Evolutionary conservation across 140 eudicot species (phyloP).

Genomic region (Anethum foeniculum): DNA sequence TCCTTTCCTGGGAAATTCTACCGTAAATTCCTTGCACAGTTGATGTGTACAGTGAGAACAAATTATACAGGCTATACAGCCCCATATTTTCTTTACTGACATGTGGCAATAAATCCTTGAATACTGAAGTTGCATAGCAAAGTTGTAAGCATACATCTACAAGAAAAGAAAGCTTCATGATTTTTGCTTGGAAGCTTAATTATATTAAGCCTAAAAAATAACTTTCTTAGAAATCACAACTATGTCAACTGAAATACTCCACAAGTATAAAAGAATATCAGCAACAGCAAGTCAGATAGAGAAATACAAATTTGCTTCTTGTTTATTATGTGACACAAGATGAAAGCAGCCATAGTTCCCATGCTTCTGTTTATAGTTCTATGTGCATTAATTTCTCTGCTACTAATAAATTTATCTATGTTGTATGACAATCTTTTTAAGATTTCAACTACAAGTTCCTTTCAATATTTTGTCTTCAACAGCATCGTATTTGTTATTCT

Average conservation of each 20-base stretch:
- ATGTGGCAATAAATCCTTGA: neutral
- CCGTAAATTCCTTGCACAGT: neutral
- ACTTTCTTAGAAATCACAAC: neutral
- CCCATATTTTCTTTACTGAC: neutral
- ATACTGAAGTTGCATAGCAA: conserved; percentile 2
- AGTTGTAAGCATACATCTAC: neutral
- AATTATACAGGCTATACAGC: neutral
- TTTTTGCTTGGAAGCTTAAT: conserved; percentile 4
- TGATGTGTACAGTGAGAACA: neutral
- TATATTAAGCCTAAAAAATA: no score
- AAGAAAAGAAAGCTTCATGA: neutral
- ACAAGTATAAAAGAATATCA: neutral
- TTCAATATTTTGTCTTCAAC: conserved; percentile 12
- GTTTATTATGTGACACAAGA: neutral
- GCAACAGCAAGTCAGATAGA: neutral
- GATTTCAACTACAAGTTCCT: neutral
- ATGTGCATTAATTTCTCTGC: neutral
- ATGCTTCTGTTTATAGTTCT: conserved; percentile 6
- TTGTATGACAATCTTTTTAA: neutral
- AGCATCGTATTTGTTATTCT: conserved; percentile 6
- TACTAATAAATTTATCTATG: conserved; percentile 8
- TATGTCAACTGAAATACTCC: neutral
- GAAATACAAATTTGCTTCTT: neutral
- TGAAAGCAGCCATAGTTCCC: conserved; percentile 7
- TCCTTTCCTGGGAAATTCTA: neutral